Conservation (phyloP, 2,329 filamentous ascomycete genomes). For the Samsoniella hepiali region DNA sequence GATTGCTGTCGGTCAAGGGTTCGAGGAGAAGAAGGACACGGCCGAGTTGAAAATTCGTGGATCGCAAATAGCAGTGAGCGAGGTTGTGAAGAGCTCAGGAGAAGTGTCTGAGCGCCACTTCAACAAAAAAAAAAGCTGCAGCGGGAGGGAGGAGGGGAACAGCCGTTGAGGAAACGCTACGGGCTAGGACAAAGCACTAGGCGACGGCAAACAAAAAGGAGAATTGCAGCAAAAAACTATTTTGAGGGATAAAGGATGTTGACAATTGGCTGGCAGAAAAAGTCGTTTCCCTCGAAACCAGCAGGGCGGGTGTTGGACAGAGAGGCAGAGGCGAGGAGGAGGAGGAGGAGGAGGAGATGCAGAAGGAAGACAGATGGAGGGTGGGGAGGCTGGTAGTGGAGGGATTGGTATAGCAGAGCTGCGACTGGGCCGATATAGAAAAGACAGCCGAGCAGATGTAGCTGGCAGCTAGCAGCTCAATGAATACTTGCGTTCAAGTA, state of each 20-base stretch:
- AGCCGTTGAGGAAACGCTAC: not conserved
- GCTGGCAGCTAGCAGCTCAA: not conserved
- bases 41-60: not conserved
- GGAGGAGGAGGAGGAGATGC: not conserved
- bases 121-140: constrained; percentile 7
- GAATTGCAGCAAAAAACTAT: not conserved
- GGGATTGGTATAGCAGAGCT: constrained; percentile 3
- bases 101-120: constrained; percentile 17
- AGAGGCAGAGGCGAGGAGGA: not conserved
- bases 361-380: constrained; percentile 1
- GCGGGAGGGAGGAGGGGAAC: not conserved
- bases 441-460: not conserved
- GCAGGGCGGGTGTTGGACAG: not conserved
- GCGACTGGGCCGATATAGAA: not conserved
- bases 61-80: not conserved
- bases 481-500: not conserved
- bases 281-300: not conserved
- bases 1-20: constrained; percentile 3
- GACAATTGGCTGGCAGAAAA: not conserved
- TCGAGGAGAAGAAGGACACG: not conserved
- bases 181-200: no score
- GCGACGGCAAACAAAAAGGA: not conserved
- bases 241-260: not conserved
- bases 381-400: not conserved
- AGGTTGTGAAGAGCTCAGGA: constrained; percentile 13